Percentiles rank a stretch among this genome's conserved stretches.
Evolutionary conservation across 2,329 filamentous ascomycete species (phyloP).

Genomic region (Talaromyces sp.): DNA sequence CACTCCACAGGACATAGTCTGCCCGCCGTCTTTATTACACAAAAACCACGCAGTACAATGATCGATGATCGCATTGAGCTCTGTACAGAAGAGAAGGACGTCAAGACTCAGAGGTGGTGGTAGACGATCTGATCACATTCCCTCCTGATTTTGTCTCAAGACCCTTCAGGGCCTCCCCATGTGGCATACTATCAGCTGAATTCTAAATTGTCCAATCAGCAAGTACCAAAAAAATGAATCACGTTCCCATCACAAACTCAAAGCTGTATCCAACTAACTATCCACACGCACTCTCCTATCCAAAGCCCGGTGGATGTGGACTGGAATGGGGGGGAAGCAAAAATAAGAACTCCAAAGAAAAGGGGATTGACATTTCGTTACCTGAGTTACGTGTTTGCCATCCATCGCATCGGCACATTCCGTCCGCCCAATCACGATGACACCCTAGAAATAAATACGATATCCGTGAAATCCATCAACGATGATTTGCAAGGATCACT

Average conservation of each 20-base stretch:
- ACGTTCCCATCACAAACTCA: slow-evolving; percentile 1
- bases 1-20: not conserved
- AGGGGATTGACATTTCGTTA: slow-evolving; percentile 1
- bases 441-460: not conserved
- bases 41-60: not conserved
- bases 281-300: not conserved
- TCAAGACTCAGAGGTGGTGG: not conserved
- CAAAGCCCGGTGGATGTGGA: not conserved
- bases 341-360: not conserved
- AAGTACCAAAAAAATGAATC: not conserved
- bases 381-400: not conserved
- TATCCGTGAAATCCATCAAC: not conserved
- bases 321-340: not conserved
- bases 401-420: not conserved
- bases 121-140: slow-evolving; percentile 10
- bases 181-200: not conserved
- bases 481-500: not conserved
- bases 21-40: not conserved
- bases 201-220: not conserved
- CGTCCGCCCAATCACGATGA: not conserved
- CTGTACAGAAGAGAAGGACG: not conserved
- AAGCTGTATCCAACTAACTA: not conserved
- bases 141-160: not conserved
- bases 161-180: not conserved
- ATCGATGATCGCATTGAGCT: not conserved